A percentile compares a stretch with the other conserved stretches of the same genome.
phyloP scores from a whole-genome alignment of 148 eudicot species.

The Arctostaphylos glauca region DNA sequence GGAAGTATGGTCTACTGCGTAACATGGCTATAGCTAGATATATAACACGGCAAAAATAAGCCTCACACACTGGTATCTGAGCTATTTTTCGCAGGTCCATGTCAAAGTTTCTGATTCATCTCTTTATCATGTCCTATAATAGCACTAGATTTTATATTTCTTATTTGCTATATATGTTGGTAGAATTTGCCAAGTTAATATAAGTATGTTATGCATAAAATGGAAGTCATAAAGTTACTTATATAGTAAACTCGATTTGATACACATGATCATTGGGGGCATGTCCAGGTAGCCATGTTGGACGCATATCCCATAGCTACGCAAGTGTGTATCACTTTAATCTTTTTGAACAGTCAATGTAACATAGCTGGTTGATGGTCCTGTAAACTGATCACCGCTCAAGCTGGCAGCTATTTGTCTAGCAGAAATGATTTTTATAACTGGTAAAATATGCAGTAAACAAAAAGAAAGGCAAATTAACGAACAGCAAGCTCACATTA shows the following conservation, averaged over 20 bases:
- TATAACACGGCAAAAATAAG: no score
- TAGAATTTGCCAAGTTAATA: neutral
- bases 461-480: slow-evolving; percentile 5
- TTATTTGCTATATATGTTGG: neutral
- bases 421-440: neutral
- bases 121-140: neutral
- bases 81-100: neutral
- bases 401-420: slow-evolving; percentile 1
- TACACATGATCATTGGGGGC: neutral
- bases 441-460: neutral
- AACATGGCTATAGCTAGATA: neutral
- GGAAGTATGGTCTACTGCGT: neutral
- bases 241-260: neutral
- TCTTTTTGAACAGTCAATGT: neutral
- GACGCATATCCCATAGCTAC: neutral
- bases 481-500: slow-evolving; percentile 59
- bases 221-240: neutral
- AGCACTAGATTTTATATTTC: neutral
- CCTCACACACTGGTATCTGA: no score
- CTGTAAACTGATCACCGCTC: slow-evolving; percentile 2
- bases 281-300: neutral
- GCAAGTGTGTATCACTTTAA: neutral
- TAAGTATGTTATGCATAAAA: neutral
- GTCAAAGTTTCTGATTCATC: neutral
- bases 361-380: slow-evolving; percentile 11